phyloP scores from a whole-genome alignment of 139 green algal species.

The Deuterostichococcus epilithicus region DNA sequence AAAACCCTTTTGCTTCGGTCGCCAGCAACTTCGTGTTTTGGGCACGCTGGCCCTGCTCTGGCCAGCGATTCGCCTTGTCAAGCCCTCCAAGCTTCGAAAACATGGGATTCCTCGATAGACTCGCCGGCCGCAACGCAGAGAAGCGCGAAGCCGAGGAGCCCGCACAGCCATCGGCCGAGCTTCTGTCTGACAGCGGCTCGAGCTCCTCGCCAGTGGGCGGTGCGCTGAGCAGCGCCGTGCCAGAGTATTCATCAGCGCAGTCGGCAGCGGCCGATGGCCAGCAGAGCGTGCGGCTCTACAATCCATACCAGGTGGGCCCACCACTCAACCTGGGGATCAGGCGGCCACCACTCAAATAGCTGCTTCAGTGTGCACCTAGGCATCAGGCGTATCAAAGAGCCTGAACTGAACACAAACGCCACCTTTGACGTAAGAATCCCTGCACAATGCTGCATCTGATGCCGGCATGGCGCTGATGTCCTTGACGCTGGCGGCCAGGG shows the following conservation, averaged over 20 bases:
- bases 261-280: not conserved
- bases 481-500: too few relatives aligned
- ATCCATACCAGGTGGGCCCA: constrained; percentile 47
- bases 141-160: not conserved
- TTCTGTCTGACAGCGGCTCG: not conserved
- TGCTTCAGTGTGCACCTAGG: too few relatives aligned
- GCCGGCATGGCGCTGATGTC: too few relatives aligned
- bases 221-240: not conserved
- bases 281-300: constrained; percentile 38
- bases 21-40: constrained; percentile 3
- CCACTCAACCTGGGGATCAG: too few relatives aligned
- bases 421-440: too few relatives aligned
- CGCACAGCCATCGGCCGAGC: not conserved
- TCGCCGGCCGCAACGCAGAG: not conserved
- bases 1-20: constrained; percentile 6
- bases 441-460: too few relatives aligned
- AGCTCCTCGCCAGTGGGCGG: not conserved
- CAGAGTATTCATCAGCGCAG: not conserved
- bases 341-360: too few relatives aligned
- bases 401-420: too few relatives aligned
- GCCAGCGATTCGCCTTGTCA: too few relatives aligned
- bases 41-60: too few relatives aligned
- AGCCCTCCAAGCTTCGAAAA: too few relatives aligned
- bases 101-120: not conserved
- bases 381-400: too few relatives aligned